Conservation (phyloP, 75 land plant species). For the Chamaecyparis obtusa region DNA sequence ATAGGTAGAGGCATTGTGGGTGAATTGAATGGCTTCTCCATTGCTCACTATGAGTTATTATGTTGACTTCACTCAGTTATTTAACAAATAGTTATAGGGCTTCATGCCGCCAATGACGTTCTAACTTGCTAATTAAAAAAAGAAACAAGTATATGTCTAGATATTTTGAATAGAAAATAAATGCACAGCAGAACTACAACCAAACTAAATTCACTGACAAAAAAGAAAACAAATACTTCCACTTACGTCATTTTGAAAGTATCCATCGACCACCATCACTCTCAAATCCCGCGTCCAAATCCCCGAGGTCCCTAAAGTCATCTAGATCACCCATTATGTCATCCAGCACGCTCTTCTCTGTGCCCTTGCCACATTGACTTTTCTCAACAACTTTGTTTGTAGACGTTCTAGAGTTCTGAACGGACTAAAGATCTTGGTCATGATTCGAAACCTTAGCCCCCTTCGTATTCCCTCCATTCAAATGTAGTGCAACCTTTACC, state of each 20-base stretch:
- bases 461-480: neutral
- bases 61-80: neutral
- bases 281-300: constrained; percentile 32
- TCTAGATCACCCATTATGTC: constrained; percentile 59
- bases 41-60: neutral
- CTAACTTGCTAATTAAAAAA: neutral
- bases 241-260: constrained; percentile 41
- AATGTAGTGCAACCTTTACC: constrained; percentile 11
- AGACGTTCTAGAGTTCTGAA: constrained; percentile 9
- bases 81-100: neutral
- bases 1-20: neutral
- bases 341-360: constrained; percentile 54
- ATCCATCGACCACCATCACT: constrained; percentile 47
- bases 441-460: neutral
- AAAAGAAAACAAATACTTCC: neutral
- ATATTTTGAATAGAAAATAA: neutral
- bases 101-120: neutral
- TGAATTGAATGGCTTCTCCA: neutral
- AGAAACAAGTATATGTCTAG: neutral
- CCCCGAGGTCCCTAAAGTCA: constrained; percentile 44
- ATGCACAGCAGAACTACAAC: neutral
- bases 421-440: constrained; percentile 4
- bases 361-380: constrained; percentile 7
- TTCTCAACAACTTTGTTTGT: neutral
- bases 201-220: neutral